Evolutionary conservation across 2,329 filamentous ascomycete genomes (phyloP).

Genomic region (Aspergillus udagawae): DNA sequence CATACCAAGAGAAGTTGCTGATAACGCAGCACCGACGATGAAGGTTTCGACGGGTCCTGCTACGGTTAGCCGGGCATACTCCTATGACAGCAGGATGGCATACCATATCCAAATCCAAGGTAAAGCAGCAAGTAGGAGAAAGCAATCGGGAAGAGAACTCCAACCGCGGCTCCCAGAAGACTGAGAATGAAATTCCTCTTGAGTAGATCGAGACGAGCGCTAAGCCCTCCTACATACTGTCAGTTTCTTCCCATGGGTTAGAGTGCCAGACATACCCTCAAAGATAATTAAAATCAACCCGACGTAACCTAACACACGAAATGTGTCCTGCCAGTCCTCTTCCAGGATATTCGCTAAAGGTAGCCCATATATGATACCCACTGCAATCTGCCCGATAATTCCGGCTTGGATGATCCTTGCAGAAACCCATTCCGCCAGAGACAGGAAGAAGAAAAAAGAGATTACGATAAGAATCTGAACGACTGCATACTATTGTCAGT

Average conservation of each 20-base stretch:
- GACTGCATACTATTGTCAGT: conserved; percentile 24
- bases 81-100: neutral
- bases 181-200: conserved; percentile 44
- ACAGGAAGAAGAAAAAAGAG: conserved; percentile 46
- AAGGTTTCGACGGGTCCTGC: conserved; percentile 30
- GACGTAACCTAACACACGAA: conserved; percentile 46
- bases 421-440: conserved; percentile 40
- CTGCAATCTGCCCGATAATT: conserved; percentile 46
- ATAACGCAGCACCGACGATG: conserved; percentile 27
- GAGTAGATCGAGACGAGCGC: conserved; percentile 45
- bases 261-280: conserved; percentile 27
- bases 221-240: conserved; percentile 38
- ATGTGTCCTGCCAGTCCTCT: conserved; percentile 43
- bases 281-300: conserved; percentile 51
- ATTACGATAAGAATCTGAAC: conserved; percentile 40
- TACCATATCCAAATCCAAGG: conserved; percentile 41
- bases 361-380: conserved; percentile 46
- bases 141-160: conserved; percentile 46
- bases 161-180: conserved; percentile 40
- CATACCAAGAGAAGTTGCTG: conserved; percentile 27
- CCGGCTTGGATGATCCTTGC: conserved; percentile 42
- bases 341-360: conserved; percentile 46
- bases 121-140: conserved; percentile 44
- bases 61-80: neutral
- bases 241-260: conserved; percentile 4